A percentile compares a stretch with the other conserved stretches of the same genome.
These are phyloP conservation scores for Cystobasidium slooffiae DNA, from an alignment of 1,284 basidiomycete species.

Conservation along the genomic window DNA sequence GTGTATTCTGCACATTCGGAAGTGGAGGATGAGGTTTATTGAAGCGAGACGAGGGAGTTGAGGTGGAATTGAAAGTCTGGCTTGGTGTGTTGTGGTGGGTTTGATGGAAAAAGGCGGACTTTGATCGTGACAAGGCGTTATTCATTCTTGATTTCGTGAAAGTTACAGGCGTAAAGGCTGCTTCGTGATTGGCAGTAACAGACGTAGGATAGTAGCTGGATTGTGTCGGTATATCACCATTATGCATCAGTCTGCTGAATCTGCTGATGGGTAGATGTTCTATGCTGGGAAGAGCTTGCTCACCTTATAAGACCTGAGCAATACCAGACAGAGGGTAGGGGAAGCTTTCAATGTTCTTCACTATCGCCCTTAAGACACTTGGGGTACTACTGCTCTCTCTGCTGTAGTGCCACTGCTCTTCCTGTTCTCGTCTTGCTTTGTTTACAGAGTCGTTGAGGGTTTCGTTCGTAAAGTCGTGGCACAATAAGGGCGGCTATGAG, in stretches of 20 bases:
- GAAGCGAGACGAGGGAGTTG: conserved; percentile 7
- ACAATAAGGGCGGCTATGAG: neutral
- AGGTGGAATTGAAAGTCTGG: neutral
- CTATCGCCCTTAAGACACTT: neutral
- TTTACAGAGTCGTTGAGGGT: neutral
- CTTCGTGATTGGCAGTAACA: neutral
- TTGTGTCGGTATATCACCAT: neutral
- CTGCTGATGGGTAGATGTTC: neutral
- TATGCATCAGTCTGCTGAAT: neutral
- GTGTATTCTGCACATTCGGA: conserved; percentile 16
- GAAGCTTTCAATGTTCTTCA: no score
- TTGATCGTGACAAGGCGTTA: conserved; percentile 16
- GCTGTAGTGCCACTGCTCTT: neutral
- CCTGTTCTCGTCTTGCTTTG: neutral
- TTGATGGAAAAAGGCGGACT: conserved; percentile 27
- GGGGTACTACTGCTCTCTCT: neutral
- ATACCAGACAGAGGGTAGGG: no score
- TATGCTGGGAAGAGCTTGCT: neutral
- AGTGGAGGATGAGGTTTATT: conserved; percentile 17
- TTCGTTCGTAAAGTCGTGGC: conserved; percentile 7
- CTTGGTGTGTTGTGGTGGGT: neutral
- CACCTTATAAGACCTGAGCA: no score
- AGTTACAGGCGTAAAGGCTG: neutral
- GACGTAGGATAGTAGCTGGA: neutral
- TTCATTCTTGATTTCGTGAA: neutral